Evolutionary conservation across 768 basidiomycete species (phyloP), one percentile per base, ranked within the genome.

Genomic region (Mycena sanguinolenta): DNA sequence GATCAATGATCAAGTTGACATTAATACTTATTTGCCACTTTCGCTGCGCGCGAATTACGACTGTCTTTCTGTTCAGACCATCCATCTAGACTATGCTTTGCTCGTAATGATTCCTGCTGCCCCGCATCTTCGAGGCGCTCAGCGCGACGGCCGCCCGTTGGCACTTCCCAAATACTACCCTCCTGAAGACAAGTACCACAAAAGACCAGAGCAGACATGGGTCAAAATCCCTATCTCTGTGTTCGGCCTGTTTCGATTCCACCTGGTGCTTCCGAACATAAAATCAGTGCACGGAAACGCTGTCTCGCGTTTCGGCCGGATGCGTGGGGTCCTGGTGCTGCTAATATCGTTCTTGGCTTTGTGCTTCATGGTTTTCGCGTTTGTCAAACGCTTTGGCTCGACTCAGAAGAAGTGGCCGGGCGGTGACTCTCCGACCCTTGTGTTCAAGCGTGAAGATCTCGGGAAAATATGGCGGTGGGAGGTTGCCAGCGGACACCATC

Each of bases 391-490:
- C 61, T 92, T 92, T 76, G 88, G 87, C 28, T 84, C 89, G 1
- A 83, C 86, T 67, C 87, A 88, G 59, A 90, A 89, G 74, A 85
- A 87, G 66, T 93, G 91, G 91, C 86, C 90, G 55, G 79, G 83
- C 21, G 85, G 85, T 46, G 90, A 92, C 54, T 84, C 90, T 19
- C 84, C 92, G 28, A 95, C 95, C 12, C 86, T 96, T 38, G 89
- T 96, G 39, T 95, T 89, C 76, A 85, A 85, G 65, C 85, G 91
- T 52, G 90, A 93, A 64, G 95, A 97, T 76, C 79, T 98, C 46
- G 94, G 93, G 74, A 86, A 91, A 64, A 94, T 99, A 79, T 99
- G 97, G 97, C 86, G 91, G 70, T 99, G 96, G 97, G 97, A 99
- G 82, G 88, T 99, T 63, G 85, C 90, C 28, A 94, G 95, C 72